Base-by-base conservation (phyloP, 1,139 yeast genomes). In the Tardiomyces depauwii region DNA sequence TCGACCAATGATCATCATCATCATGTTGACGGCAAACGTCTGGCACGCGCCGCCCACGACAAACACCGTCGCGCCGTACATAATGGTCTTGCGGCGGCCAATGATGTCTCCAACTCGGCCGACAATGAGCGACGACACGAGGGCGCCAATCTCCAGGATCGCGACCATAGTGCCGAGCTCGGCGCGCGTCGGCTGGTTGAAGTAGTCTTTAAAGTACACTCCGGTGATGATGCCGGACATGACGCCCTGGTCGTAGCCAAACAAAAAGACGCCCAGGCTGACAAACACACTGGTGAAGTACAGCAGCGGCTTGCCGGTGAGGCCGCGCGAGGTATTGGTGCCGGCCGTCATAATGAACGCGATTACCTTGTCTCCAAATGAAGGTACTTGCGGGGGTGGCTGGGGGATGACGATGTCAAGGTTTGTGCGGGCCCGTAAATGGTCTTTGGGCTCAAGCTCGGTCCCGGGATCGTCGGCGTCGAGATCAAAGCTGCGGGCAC, bases 231-330 rank as follows among this genome's bases (percentile, higher is more conserved):
- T 78, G 2, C 94, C 91, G 33, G 87, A 78, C 78, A 89, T 84
- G 43, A 86, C 95, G 47, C 95, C 95, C 64, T 87, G 96, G 61
- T 87, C 95, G 63, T 84, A 87, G 3, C 95, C 96, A 61, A 86
- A 87, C 32, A 87, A 69, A 47, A 87, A 81, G 13, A 87, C 95
- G 46, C 94, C 93, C 7, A 85, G 68, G 32, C 89, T 80, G 18
- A 86, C 94, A 63, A 86, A 86, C 11, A 82, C 78, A 1, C 89
- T 78, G 2, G 94, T 85, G 65, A 85, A 82, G 61, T 85, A 86
- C 40, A 66, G 58, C 53, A 66, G 53, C 38, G 65, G 62, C 51
- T 61, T 60, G 44, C 70, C 70, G 4, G 62, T 60, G 14, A 65
- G 54, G 32, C 41, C 13, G 44, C 41, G 38, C 18, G 16, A n/a